These are phyloP conservation scores for Auxenochlorella pyrenoidosa DNA, from an alignment of 139 green algal genomes.

Conservation along the genomic window DNA sequence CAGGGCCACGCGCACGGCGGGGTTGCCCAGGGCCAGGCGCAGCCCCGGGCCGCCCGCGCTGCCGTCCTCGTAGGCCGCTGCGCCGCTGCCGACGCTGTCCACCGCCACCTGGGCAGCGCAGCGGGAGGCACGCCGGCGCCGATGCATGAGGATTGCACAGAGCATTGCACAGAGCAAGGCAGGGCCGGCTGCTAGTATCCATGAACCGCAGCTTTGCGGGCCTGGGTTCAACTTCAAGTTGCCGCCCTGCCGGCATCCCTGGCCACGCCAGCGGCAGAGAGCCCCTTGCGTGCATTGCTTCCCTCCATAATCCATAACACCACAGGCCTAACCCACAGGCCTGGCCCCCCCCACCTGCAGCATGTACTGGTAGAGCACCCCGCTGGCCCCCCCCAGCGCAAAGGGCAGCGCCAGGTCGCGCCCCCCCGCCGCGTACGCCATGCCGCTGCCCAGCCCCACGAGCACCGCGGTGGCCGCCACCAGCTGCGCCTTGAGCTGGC, in stretches of 20 bases:
- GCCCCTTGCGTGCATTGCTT: too few relatives aligned
- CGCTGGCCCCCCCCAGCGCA: conserved; percentile 65
- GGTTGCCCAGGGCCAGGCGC: not conserved
- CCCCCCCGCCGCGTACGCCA: conserved; percentile 53
- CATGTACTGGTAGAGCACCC: conserved; percentile 76
- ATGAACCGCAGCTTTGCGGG: conserved; percentile 1
- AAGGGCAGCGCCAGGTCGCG: conserved; percentile 70
- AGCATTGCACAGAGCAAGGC: not conserved
- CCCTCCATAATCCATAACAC: too few relatives aligned
- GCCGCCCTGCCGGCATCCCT: not conserved
- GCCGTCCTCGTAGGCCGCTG: not conserved
- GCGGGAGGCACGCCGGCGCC: not conserved
- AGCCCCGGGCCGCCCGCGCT: not conserved
- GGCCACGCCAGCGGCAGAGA: too few relatives aligned
- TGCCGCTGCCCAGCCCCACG: conserved; percentile 56
- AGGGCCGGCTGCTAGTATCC: not conserved
- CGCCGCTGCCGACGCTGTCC: conserved; percentile 3
- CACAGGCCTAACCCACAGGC: not conserved
- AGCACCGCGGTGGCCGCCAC: conserved; percentile 69
- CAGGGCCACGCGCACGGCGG: not conserved
- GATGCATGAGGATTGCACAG: not conserved
- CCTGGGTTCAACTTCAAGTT: not conserved
- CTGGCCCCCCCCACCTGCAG: conserved; percentile 58
- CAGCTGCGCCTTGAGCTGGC: conserved; percentile 71
- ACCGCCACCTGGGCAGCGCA: not conserved